Conservation (phyloP, 2,329 filamentous ascomycete genomes). For the Albophoma yamanashiensis region DNA sequence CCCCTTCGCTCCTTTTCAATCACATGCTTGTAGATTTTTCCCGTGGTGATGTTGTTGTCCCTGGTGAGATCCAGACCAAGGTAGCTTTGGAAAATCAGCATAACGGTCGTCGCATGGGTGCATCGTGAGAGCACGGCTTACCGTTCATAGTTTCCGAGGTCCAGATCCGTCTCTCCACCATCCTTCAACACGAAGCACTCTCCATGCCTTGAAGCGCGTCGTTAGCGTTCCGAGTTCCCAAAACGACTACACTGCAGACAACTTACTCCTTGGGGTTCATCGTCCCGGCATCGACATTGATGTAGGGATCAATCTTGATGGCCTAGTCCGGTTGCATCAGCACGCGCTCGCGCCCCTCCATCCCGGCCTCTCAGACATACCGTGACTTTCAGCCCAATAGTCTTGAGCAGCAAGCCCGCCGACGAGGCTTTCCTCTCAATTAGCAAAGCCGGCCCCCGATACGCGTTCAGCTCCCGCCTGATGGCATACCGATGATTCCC, state of each 20-base stretch:
- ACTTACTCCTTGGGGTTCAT: conserved; percentile 21
- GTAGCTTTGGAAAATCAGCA: conserved; percentile 33
- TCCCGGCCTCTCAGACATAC: background rate
- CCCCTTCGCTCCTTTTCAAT: conserved; percentile 58
- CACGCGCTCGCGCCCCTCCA: background rate
- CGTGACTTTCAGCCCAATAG: conserved; percentile 13
- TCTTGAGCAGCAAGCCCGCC: conserved; percentile 43
- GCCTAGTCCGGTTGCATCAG: conserved; percentile 2
- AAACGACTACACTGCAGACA: background rate
- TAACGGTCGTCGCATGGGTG: background rate
- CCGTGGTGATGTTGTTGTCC: conserved; percentile 95
- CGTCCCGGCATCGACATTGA: conserved; percentile 26
- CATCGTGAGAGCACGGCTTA: conserved; percentile 7
- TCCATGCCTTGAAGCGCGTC: conserved; percentile 51
- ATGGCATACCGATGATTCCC: conserved; percentile 13
- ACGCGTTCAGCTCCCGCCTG: background rate
- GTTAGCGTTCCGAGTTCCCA: conserved; percentile 1
- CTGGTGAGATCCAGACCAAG: conserved; percentile 70
- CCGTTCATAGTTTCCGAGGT: conserved; percentile 47
- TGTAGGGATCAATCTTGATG: conserved; percentile 34
- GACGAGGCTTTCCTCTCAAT: conserved; percentile 43
- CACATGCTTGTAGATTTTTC: conserved; percentile 88
- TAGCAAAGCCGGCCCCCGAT: background rate
- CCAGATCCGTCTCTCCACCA: conserved; percentile 51
- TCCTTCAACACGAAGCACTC: conserved; percentile 84